Conservation (phyloP, 495 filamentous ascomycete genomes). For the Staphylotrichum longicolle region DNA sequence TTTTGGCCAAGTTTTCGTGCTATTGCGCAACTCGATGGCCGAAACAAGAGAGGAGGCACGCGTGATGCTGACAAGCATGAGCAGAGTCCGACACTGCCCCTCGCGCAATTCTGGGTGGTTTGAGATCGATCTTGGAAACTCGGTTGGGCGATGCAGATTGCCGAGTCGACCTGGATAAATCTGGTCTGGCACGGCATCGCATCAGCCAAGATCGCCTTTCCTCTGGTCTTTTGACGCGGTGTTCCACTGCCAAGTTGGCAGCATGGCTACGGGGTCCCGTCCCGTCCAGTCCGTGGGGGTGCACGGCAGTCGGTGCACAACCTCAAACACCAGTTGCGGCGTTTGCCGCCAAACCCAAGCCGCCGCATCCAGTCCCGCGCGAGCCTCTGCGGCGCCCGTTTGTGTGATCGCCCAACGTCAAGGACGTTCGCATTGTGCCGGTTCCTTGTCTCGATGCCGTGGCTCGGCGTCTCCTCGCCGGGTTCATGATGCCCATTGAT, state of each 20-base stretch:
- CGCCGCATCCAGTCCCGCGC: conserved; percentile 4
- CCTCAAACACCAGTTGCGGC: conserved; percentile 8
- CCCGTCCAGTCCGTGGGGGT: not conserved
- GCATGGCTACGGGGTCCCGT: not conserved
- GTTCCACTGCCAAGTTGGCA: not conserved
- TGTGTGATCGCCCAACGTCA: conserved; percentile 28
- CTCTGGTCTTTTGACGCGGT: conserved; percentile 11
- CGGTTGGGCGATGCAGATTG: conserved; percentile 15
- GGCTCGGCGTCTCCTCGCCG: not conserved
- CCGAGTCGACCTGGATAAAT: conserved; percentile 10
- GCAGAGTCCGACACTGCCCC: conserved; percentile 7
- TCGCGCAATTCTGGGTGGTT: conserved; percentile 17
- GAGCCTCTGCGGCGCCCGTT: conserved; percentile 14
- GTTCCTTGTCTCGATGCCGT: conserved; percentile 10
- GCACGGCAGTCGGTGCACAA: conserved; percentile 10
- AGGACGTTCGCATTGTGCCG: conserved; percentile 23
- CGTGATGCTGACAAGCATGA: not conserved
- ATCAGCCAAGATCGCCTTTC: conserved; percentile 8
- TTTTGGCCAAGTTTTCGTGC: too few relatives aligned
- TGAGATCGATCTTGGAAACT: conserved; percentile 11
- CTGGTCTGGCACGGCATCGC: not conserved
- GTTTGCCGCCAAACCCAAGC: not conserved
- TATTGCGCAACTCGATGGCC: too few relatives aligned
- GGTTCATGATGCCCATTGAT: not conserved
- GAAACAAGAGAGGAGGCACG: too few relatives aligned